phyloP scores from a whole-genome alignment of 495 filamentous ascomycete species.

The Xylaria grammica region DNA sequence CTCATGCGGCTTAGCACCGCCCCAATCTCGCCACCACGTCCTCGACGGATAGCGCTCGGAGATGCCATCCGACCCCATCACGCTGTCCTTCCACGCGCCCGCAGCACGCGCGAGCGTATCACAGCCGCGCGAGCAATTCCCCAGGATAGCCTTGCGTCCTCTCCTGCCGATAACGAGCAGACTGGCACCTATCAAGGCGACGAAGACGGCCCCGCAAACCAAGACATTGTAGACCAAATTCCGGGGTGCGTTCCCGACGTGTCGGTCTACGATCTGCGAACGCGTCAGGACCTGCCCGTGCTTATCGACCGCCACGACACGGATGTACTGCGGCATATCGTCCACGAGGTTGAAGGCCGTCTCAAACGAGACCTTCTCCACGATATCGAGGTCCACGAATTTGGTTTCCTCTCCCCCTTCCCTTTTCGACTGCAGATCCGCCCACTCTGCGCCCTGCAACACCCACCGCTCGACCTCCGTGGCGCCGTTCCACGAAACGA shows the following conservation, averaged over 20 bases:
- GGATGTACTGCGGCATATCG: slow-evolving; percentile 37
- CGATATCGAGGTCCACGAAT: slow-evolving; percentile 14
- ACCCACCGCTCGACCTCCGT: slow-evolving; percentile 34
- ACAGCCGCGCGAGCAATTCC: slow-evolving; percentile 5
- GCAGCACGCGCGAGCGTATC: background rate
- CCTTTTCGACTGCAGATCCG: slow-evolving; percentile 2
- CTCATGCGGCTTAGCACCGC: slow-evolving; percentile 22
- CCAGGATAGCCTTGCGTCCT: slow-evolving; percentile 7
- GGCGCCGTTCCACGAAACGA: slow-evolving; percentile 39
- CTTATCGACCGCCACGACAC: slow-evolving; percentile 25
- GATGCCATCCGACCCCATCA: background rate
- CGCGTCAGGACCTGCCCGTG: slow-evolving; percentile 24
- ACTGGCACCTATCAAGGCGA: background rate
- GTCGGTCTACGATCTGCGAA: slow-evolving; percentile 23
- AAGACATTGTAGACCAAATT: background rate
- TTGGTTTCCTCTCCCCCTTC: slow-evolving; percentile 10
- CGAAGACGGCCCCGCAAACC: background rate
- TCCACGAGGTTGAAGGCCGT: slow-evolving; percentile 21
- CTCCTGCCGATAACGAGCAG: slow-evolving; percentile 12
- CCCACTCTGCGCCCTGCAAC: slow-evolving; percentile 31
- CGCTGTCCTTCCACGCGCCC: background rate
- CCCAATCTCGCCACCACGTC: slow-evolving; percentile 12
- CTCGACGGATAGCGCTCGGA: background rate
- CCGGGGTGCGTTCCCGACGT: slow-evolving; percentile 4
- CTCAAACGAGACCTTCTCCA: slow-evolving; percentile 30